Percentiles rank a stretch among this genome's conserved stretches.
phyloP scores from a whole-genome alignment of 257 asterid species.

The Solanum gandarillasii region DNA sequence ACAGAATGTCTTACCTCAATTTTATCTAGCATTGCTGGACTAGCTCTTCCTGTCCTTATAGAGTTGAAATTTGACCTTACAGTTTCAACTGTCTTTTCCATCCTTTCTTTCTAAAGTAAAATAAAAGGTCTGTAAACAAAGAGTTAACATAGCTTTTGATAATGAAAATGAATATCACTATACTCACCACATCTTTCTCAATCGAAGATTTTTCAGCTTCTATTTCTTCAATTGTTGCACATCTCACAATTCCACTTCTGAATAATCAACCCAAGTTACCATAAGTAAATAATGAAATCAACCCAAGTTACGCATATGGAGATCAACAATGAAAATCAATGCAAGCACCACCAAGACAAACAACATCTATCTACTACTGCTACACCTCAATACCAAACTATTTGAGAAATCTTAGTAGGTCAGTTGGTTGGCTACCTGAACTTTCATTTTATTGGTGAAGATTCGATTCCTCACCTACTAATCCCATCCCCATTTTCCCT shows the following conservation, averaged over 20 bases:
- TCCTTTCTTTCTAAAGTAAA: slow-evolving; percentile 61
- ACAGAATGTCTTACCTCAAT: slow-evolving; percentile 41
- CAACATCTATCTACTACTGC: background rate
- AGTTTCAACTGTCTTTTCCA: slow-evolving; percentile 81
- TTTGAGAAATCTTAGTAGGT: background rate
- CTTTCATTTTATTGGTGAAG: background rate
- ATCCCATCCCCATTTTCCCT: background rate
- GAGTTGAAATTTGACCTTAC: slow-evolving; percentile 64
- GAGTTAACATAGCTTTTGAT: background rate
- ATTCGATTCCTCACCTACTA: background rate
- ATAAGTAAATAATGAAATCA: background rate
- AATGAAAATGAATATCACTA: background rate
- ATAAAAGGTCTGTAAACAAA: background rate
- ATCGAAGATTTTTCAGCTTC: slow-evolving; percentile 77
- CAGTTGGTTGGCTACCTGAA: background rate
- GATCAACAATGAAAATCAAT: background rate
- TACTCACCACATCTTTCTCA: slow-evolving; percentile 68
- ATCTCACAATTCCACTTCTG: slow-evolving; percentile 52
- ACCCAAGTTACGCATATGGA: background rate
- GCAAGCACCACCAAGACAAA: background rate
- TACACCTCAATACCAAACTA: background rate
- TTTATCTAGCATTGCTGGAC: slow-evolving; percentile 83
- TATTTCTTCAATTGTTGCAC: slow-evolving; percentile 86
- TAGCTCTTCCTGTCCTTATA: slow-evolving; percentile 92
- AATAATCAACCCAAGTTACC: background rate